Evolutionary conservation across 2,329 filamentous ascomycete species (phyloP), one percentile per base, ranked within the genome.

Genomic region (Neofusicoccum sp.): DNA sequence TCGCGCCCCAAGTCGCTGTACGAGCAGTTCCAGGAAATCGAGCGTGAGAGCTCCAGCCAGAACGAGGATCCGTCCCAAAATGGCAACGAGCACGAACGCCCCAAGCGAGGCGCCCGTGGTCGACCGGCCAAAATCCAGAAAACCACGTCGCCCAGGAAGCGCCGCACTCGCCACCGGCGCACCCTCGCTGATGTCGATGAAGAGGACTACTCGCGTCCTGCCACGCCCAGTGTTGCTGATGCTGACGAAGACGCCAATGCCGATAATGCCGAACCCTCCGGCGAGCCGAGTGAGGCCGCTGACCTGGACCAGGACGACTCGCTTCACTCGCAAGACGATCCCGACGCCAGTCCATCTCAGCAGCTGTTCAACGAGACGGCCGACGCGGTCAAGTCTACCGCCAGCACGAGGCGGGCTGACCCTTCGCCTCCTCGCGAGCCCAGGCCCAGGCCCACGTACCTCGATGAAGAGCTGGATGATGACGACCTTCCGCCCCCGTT

Each of bases 401-500:
- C 44, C 16, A 29, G 22, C 36, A 48, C 41, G 6, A 8, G 33
- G 2, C n/a, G 14, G 5, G 33, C 14, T 12, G 41, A 56, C 3
- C 36, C 52, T 14, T 45, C 41, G 4, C 52, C 37, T 14, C 45
- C 61, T 16, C 52, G 45, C n/a, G 59, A 44, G 37, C 61, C 61
- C 3, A 49, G 54, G 4, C 50, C 54, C 8, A 50, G 50, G 29
- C 61, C 61, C 4, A 58, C 45, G 28, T 63, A 63, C 31, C n/a
- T 59, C 31, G 61, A 63, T 11, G 61, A 63, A 16, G 52, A 63
- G 5, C 29, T 63, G 37, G 54, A 59, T 6, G 52, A 63, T n/a
- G 61, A 58, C 7, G 75, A 78, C 62, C 69, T 78, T n/a, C 75
- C 73, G 4, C 70, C 70, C 5, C 71, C 76, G 2, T 78, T 74